Base-by-base conservation (phyloP, 441 rosid species). In the Jatropha podagrica region DNA sequence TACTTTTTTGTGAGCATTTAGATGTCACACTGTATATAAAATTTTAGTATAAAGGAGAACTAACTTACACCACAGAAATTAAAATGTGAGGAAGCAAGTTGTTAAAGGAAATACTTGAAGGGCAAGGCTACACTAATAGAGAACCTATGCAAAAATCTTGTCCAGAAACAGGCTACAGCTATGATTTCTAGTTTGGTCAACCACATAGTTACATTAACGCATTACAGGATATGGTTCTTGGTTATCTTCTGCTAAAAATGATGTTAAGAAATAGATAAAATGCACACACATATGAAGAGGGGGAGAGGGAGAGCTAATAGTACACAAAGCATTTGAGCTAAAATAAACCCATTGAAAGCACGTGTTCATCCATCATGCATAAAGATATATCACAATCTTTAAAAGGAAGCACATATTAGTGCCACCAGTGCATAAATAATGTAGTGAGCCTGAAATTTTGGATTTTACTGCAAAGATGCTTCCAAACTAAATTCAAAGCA, bases 401-500 rank as follows among this genome's bases (percentile, higher is more conserved):
- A 14, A 65, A 41, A 63, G n/a, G 58, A 26, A 67, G 5, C 42
- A 18, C 55, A 40, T 44, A 37, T 46, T 58, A 56, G 32, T 1
- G n/a, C n/a, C 66, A 41, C 42, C 17, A 3, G n/a, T 13, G 14
- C 12, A 40, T 5, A 44, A 72, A 48, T 41, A 11, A 44, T 7
- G 64, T 41, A 5, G 18, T 20, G 60, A 20, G 12, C 12, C 61
- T 40, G 27, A 55, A 10, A 7, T 32, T 37, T 51, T 42, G 17
- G 55, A 68, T 27, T 42, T 37, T n/a, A 26, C 18, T 18, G 52
- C 41, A 55, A 32, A 6, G 49, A 56, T 14, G 48, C n/a, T 61
- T 66, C 23, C 51, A 27, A 17, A 72, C 74, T 68, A 69, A 65
- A 58, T 38, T 60, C 62, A 61, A 74, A 65, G 71, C 66, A 59